A percentile compares a stretch with the other conserved stretches of the same genome.
Evolutionary conservation across 768 basidiomycete genomes (phyloP).

Genomic region (Suillus cothurnatus): DNA sequence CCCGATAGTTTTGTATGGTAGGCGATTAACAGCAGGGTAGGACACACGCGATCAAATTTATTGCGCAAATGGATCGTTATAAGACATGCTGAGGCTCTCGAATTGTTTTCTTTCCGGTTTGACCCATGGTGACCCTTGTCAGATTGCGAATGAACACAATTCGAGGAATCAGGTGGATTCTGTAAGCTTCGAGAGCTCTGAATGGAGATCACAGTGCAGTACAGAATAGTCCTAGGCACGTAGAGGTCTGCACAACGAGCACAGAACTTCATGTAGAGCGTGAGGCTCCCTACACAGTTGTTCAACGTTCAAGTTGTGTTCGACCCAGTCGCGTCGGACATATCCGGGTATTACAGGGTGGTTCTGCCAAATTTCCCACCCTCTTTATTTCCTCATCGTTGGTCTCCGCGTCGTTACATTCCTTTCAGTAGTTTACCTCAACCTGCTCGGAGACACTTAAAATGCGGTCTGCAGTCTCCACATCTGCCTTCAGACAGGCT

Average conservation of each 20-base stretch:
- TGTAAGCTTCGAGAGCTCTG: not conserved
- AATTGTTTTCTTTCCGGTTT: not conserved
- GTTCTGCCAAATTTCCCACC: slow-evolving; percentile 12
- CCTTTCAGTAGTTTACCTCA: slow-evolving; percentile 6
- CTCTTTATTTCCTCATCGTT: slow-evolving; percentile 16
- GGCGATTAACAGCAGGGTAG: not conserved
- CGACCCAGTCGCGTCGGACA: slow-evolving; percentile 6
- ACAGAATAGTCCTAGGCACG: not conserved
- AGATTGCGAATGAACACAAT: not conserved
- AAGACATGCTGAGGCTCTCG: not conserved
- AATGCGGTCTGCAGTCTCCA: slow-evolving; percentile 30
- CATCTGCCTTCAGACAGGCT: slow-evolving; percentile 27
- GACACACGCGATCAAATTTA: not conserved
- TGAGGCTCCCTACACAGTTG: not conserved
- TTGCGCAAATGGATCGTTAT: not conserved
- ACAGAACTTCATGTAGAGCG: not conserved
- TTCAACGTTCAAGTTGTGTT: not conserved
- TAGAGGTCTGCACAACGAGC: not conserved
- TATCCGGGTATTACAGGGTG: slow-evolving; percentile 11
- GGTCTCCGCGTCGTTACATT: slow-evolving; percentile 3
- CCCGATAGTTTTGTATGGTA: not conserved
- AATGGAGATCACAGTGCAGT: not conserved
- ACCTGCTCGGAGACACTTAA: slow-evolving; percentile 11
- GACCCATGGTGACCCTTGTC: not conserved
- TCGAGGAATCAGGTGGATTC: not conserved